These are phyloP conservation scores for Rutidosis leptorrhynchoides DNA, from an alignment of 129 eudicot species.

Conservation along the genomic window DNA sequence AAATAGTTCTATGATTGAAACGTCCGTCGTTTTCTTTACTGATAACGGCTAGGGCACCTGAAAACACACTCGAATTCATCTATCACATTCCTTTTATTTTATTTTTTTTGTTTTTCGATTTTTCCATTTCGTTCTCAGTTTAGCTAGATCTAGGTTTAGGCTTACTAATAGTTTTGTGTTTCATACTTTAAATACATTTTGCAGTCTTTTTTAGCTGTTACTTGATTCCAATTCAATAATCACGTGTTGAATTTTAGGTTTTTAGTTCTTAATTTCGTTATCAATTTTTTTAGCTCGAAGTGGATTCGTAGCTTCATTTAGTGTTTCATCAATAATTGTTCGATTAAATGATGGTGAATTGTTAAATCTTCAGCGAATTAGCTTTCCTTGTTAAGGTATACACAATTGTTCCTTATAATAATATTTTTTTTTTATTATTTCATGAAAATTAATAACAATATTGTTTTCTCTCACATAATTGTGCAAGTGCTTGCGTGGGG, in stretches of 20 bases:
- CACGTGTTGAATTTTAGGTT: constrained; percentile 23
- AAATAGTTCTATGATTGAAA: constrained; percentile 42
- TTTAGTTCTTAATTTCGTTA: constrained; percentile 16
- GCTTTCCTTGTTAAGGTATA: constrained; percentile 32
- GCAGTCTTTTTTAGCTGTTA: constrained; percentile 8
- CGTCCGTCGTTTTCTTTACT: constrained; percentile 39
- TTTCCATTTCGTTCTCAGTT: constrained; percentile 9
- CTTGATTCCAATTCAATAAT: constrained; percentile 17
- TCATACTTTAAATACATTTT: constrained; percentile 1
- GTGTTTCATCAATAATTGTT: background rate
- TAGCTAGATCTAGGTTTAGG: constrained; percentile 33
- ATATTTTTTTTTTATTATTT: background rate
- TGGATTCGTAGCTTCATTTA: constrained; percentile 1
- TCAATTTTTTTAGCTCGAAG: constrained; percentile 9
- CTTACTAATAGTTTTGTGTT: background rate
- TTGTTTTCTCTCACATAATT: constrained; percentile 3
- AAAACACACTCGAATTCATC: constrained; percentile 6
- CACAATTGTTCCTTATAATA: background rate
- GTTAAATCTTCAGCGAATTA: constrained; percentile 21
- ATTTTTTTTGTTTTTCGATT: too few relatives aligned
- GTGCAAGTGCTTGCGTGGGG: constrained; percentile 19
- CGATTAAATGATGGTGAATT: constrained; percentile 17
- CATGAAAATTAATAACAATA: background rate
- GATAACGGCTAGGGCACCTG: constrained; percentile 50
- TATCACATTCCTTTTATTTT: background rate